Evolutionary conservation across 805 yeast species (phyloP), one percentile per base, ranked within the genome.

Genomic region (Candida stauntonica): DNA sequence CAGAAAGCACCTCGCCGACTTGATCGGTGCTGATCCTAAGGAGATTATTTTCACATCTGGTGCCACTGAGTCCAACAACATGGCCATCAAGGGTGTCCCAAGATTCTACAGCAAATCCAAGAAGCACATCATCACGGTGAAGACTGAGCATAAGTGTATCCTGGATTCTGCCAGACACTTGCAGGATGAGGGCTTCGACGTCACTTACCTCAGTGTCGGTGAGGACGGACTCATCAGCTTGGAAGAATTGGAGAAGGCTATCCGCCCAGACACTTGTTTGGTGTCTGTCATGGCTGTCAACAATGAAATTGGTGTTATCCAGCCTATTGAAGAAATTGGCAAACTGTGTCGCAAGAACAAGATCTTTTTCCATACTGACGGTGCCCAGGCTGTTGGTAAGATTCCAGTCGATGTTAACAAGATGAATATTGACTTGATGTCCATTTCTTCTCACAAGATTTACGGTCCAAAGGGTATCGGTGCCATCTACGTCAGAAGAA

Each of bases 401-500:
- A 78, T 93, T 41, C 86, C 87, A 40, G 65, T 93, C 39, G 96
- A 93, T 59, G 99, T 93, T 46, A 88, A 93, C 67, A 84, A 82
- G 52, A 77, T 80, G 81, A 89, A 93, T 62, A 86, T 93, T 52
- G 99, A 93, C 63, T 66, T 91, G 50, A 70, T 93, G 81, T 87
- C 96, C 17, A 84, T 93, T 45, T 86, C 96, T 1, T 89, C 96
- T 2, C 99, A 93, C 67, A 93, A 93, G 68, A 81, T 93, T 46
- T 93, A 93, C 64, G 99, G 99, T 5, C 99, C 99, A 51, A 93
- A 82, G 77, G 99, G 99, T 46, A 77, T 88, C 44, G 99, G 99
- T 55, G 99, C 99, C 8, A 72, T 89, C 51, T 93, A 75, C 58
- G 91, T 93, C 28, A 81, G 99, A 67, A 85, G 99, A 73, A 82